phyloP scores from a whole-genome alignment of 2,329 filamentous ascomycete species.

The Akanthomyces lecanii region DNA sequence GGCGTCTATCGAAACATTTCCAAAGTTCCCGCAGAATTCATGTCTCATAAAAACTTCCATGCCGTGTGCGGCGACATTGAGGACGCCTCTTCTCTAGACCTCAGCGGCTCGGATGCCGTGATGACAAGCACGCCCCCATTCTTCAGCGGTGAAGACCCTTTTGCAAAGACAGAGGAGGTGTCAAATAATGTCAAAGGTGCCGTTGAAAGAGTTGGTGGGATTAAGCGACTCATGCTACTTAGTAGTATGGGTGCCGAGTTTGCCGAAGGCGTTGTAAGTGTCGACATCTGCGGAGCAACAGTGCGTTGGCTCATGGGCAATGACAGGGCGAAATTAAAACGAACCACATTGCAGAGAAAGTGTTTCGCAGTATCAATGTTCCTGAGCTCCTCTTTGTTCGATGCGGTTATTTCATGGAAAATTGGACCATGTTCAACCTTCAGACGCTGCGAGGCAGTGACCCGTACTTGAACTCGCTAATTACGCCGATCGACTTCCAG shows the following conservation, averaged over 20 bases:
- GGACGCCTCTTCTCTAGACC: slow-evolving; percentile 22
- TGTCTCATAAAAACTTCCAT: slow-evolving; percentile 20
- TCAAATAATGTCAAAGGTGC: slow-evolving; percentile 27
- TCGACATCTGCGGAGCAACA: too few relatives aligned
- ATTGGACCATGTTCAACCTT: slow-evolving; percentile 28
- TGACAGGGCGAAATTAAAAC: slow-evolving; percentile 35
- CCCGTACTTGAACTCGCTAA: slow-evolving; percentile 32
- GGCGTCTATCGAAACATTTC: slow-evolving; percentile 24
- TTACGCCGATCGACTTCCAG: slow-evolving; percentile 31
- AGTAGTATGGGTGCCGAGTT: slow-evolving; percentile 32
- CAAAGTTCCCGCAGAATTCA: slow-evolving; percentile 24
- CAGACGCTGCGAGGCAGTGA: slow-evolving; percentile 25
- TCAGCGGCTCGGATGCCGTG: slow-evolving; percentile 24
- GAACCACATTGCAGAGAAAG: slow-evolving; percentile 31
- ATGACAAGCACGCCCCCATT: slow-evolving; percentile 24
- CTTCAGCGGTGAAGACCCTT: slow-evolving; percentile 19
- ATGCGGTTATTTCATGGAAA: slow-evolving; percentile 37
- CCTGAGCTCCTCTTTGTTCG: slow-evolving; percentile 30
- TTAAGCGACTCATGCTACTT: slow-evolving; percentile 30
- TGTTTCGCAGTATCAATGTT: slow-evolving; percentile 20
- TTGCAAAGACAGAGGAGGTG: slow-evolving; percentile 1
- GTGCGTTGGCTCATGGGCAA: background rate
- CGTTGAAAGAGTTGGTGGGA: slow-evolving; percentile 21
- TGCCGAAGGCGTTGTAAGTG: slow-evolving; percentile 28
- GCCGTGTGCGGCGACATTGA: slow-evolving; percentile 25